phyloP scores from a whole-genome alignment of 148 eudicot genomes.

The Hydrangea macrophylla region DNA sequence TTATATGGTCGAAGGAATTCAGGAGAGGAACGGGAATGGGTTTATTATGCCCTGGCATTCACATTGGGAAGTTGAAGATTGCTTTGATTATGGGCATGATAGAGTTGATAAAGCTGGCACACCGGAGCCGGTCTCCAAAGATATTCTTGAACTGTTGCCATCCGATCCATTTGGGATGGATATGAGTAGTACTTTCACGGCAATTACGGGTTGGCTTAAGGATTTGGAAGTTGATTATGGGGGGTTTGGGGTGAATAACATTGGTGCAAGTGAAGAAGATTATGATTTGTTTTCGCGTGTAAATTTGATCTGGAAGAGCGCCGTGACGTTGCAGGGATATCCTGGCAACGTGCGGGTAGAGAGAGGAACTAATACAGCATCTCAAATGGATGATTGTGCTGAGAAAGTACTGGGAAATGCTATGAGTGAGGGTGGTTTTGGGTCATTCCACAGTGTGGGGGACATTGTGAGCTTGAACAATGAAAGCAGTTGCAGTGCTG shows the following conservation, averaged over 20 bases:
- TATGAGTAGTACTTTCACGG: constrained; percentile 18
- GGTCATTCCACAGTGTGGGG: constrained; percentile 9
- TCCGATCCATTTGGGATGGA: constrained; percentile 40
- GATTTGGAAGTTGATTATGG: constrained; percentile 21
- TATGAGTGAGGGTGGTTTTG: constrained; percentile 11
- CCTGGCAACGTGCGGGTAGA: background rate
- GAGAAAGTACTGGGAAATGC: background rate
- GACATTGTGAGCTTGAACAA: constrained; percentile 20
- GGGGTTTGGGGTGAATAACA: constrained; percentile 12
- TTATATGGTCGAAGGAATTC: constrained; percentile 6
- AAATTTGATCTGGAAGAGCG: constrained; percentile 26
- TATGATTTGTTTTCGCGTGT: constrained; percentile 15
- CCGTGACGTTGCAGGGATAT: constrained; percentile 1
- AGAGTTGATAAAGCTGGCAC: too few species aligned
- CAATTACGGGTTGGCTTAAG: constrained; percentile 32
- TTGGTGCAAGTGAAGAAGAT: constrained; percentile 22
- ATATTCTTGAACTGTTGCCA: constrained; percentile 27
- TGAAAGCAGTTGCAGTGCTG: constrained; percentile 14
- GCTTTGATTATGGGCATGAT: background rate
- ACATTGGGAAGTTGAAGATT: constrained; percentile 8
- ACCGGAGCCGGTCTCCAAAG: constrained; percentile 13
- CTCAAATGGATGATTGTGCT: background rate
- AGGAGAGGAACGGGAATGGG: constrained; percentile 5
- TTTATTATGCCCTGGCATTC: constrained; percentile 8
- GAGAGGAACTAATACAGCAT: background rate